Base-by-base conservation (phyloP, 257 asterid species). In the Scutellaria barbata region DNA sequence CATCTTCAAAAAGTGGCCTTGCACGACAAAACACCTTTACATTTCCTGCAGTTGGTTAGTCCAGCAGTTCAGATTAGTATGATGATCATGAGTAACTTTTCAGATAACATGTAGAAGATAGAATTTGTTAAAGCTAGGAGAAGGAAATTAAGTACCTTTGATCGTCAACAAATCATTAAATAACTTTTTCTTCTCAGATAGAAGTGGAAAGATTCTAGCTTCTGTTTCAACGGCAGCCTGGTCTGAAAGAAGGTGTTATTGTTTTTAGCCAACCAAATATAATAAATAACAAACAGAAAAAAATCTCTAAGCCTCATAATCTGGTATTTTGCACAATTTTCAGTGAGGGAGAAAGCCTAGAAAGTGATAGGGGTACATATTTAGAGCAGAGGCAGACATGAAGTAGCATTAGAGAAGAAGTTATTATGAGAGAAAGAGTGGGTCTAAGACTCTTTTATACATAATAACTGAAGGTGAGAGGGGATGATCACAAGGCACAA, bases 1-100 rank as follows among this genome's bases (percentile, higher is more conserved):
- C 99, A 59, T 95, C 94, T 84, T 92, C 98, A 81, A 92, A 95
- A 76, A 86, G 93, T 50, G 99, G 98, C 76, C 97, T 87, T 71
- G 84, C 95, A 48, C 99, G 96, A 74, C 98, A 92, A 81, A 87
- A 92, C 67, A 92, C 94, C 84, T 90, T 92, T 53, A 92, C 88
- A 67, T 86, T 95, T 75, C 99, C 99, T 95, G 96, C 75, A 84
- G 76, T 75, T 66, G 48, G 70, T 62, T 42, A 65, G 70, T 73
- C 80, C 68, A 61, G 72, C 70, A 58, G 61, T 63, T 73, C 79
- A 76, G 79, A 54, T 61, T 72, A 52, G 74, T 25, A 30, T 40
- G 43, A 57, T 73, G 63, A 55, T 48, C 73, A 30, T 14, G 70
- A 72, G 40, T 47, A 51, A 73, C 67, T 68, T 69, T 30, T 55